A percentile compares a stretch with the other conserved stretches of the same genome.
These are phyloP conservation scores for Vitis hybrid DNA, from an alignment of 177 flowering plant genomes.

Conservation along the genomic window DNA sequence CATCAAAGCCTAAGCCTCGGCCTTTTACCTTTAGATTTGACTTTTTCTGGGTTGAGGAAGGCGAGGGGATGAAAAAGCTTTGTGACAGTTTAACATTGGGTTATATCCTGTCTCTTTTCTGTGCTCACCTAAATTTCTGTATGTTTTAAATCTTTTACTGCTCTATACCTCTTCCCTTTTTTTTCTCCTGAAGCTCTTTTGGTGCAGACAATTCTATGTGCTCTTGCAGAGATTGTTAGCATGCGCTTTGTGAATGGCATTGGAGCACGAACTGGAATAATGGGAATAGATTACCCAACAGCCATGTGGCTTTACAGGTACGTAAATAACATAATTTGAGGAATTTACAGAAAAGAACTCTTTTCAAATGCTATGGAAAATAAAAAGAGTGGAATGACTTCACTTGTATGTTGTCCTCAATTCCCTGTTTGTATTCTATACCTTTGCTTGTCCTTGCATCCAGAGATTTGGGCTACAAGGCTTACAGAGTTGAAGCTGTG, in stretches of 20 bases:
- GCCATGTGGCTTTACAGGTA: conserved; percentile 86
- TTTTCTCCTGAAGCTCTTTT: conserved; percentile 1
- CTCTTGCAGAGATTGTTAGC: conserved; percentile 80
- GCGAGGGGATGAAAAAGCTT: background rate
- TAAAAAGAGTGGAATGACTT: background rate
- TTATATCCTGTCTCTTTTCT: background rate
- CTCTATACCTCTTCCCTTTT: background rate
- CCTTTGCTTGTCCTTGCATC: conserved; percentile 10
- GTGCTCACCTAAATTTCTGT: background rate
- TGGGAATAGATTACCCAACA: conserved; percentile 78
- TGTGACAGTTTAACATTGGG: background rate
- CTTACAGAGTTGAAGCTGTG: conserved; percentile 55
- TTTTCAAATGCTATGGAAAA: background rate
- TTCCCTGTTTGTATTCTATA: background rate
- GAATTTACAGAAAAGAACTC: background rate
- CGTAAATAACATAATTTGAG: conserved; percentile 16
- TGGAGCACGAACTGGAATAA: conserved; percentile 58
- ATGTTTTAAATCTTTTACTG: no score
- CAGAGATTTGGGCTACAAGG: conserved; percentile 77
- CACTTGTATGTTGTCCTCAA: background rate
- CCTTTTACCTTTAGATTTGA: no score
- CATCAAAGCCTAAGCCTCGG: no score
- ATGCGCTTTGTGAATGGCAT: conserved; percentile 75
- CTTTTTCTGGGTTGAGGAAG: no score
- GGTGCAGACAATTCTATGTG: conserved; percentile 60